A percentile compares a stretch with the other conserved stretches of the same genome.
Evolutionary conservation across 768 basidiomycete species (phyloP).

Genomic region (Psilocybe tampanensis): DNA sequence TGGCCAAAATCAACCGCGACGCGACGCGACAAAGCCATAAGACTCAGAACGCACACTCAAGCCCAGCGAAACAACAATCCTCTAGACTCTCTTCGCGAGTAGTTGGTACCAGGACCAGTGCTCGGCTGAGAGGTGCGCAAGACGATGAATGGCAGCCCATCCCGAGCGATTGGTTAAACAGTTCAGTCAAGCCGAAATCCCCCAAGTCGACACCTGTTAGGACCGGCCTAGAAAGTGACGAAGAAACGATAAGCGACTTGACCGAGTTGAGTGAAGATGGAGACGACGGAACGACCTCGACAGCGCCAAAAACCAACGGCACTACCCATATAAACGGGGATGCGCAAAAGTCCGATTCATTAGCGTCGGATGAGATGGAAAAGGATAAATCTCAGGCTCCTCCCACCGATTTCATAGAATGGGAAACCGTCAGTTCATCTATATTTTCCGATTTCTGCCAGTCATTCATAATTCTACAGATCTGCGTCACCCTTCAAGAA

Average conservation of each 20-base stretch:
- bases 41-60: slow-evolving; percentile 7
- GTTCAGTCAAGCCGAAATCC: slow-evolving; percentile 15
- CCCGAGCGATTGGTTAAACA: slow-evolving; percentile 72
- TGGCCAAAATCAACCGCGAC: slow-evolving; percentile 63
- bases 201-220: slow-evolving; percentile 22
- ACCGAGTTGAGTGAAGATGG: slow-evolving; percentile 69
- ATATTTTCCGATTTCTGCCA: not conserved
- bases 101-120: slow-evolving; percentile 66
- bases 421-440: slow-evolving; percentile 76
- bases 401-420: slow-evolving; percentile 72
- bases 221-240: slow-evolving; percentile 65
- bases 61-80: slow-evolving; percentile 11
- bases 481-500: slow-evolving; percentile 80
- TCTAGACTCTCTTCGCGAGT: slow-evolving; percentile 27
- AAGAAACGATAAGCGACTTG: slow-evolving; percentile 68
- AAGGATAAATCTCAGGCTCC: slow-evolving; percentile 20
- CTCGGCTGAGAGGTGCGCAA: slow-evolving; percentile 57
- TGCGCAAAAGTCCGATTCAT: not conserved
- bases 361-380: slow-evolving; percentile 13
- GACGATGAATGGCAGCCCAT: slow-evolving; percentile 82
- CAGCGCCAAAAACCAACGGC: not conserved
- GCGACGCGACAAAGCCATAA: slow-evolving; percentile 28
- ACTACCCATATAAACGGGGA: not conserved
- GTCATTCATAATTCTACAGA: slow-evolving; percentile 40
- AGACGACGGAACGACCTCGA: slow-evolving; percentile 6